A percentile compares a stretch with the other conserved stretches of the same genome.
phyloP scores from a whole-genome alignment of 768 basidiomycete species.

The Naganishia vishniacii region DNA sequence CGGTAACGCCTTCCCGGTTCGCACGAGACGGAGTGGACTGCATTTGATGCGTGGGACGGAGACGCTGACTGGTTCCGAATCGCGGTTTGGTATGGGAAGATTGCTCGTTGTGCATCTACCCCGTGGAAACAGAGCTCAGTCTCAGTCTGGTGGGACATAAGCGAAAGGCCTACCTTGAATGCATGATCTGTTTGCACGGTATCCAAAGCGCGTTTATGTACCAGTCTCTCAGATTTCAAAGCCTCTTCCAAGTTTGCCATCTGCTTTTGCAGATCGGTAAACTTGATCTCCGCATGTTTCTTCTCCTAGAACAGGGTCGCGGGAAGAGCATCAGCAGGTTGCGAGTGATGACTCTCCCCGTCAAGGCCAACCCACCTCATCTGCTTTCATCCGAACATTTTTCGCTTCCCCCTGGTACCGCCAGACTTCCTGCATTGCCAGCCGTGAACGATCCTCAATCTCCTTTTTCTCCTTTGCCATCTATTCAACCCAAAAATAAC shows the following conservation, averaged over 20 bases:
- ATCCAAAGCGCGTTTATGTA: slow-evolving; percentile 55
- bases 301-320: slow-evolving; percentile 57
- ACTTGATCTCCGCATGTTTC: slow-evolving; percentile 59
- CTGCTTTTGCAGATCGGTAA: slow-evolving; percentile 58
- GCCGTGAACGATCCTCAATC: slow-evolving; percentile 53
- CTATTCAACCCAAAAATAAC: slow-evolving; percentile 46
- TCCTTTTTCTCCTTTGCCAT: slow-evolving; percentile 55
- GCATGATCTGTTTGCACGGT: slow-evolving; percentile 62
- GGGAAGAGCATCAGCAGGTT: background rate
- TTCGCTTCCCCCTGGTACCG: slow-evolving; percentile 67
- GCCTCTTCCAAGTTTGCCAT: slow-evolving; percentile 52
- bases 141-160: background rate
- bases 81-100: slow-evolving; percentile 25
- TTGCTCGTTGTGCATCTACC: slow-evolving; percentile 18
- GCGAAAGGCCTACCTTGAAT: slow-evolving; percentile 59
- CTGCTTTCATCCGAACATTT: slow-evolving; percentile 61
- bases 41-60: slow-evolving; percentile 36
- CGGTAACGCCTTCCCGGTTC: background rate
- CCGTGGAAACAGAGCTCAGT: background rate
- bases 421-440: slow-evolving; percentile 55
- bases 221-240: background rate
- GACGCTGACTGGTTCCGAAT: slow-evolving; percentile 66
- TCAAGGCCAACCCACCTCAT: slow-evolving; percentile 54
- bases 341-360: slow-evolving; percentile 13
- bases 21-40: slow-evolving; percentile 12